These are phyloP conservation scores for Blastomyces parvus DNA, from an alignment of 2,329 filamentous ascomycete species.

Conservation along the genomic window DNA sequence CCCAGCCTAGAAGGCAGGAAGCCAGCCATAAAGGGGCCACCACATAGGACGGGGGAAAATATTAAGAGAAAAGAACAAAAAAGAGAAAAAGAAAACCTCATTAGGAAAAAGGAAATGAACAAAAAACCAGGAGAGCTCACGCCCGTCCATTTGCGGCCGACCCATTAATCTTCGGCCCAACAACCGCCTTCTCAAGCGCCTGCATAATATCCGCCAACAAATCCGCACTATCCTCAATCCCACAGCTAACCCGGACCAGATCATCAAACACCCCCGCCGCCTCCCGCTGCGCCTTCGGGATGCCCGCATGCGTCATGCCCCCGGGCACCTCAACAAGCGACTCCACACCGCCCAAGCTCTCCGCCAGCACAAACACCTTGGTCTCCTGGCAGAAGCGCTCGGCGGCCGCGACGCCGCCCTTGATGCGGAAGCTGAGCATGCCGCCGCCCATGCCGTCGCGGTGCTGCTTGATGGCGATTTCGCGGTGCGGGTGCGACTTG, in stretches of 20 bases:
- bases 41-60: too few relatives aligned
- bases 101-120: not conserved
- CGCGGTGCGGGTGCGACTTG: constrained; percentile 73
- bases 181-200: constrained; percentile 68
- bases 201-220: constrained; percentile 71
- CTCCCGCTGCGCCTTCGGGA: constrained; percentile 82
- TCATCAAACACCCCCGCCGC: constrained; percentile 91
- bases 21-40: too few relatives aligned
- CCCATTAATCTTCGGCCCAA: constrained; percentile 40
- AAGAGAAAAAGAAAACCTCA: not conserved
- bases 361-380: constrained; percentile 83
- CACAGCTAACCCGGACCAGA: constrained; percentile 84
- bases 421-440: constrained; percentile 94
- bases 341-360: constrained; percentile 88
- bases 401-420: constrained; percentile 73
- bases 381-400: constrained; percentile 87
- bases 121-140: not conserved
- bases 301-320: constrained; percentile 95
- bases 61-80: not conserved
- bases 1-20: not conserved
- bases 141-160: constrained; percentile 14
- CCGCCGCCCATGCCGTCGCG: constrained; percentile 89
- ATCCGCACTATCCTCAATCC: constrained; percentile 83
- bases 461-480: constrained; percentile 82
- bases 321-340: constrained; percentile 83